Evolutionary conservation across 2,329 filamentous ascomycete species (phyloP).

Genomic region (Pestalotiopsis sp.): DNA sequence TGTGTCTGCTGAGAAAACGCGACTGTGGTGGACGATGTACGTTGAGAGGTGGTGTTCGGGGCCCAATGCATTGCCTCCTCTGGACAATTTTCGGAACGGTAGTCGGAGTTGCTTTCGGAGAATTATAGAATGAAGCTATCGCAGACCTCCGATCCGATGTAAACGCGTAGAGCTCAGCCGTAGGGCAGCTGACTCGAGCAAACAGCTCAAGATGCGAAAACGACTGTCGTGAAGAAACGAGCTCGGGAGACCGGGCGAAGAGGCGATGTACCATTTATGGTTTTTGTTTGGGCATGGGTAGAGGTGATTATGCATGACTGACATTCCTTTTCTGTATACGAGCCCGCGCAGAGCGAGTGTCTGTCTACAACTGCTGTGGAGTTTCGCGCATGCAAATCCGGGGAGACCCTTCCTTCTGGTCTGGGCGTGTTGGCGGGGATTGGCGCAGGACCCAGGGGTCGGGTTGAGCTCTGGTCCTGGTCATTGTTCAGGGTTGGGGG

Average conservation of each 20-base stretch:
- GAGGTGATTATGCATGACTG: neutral
- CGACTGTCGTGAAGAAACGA: neutral
- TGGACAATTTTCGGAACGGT: neutral
- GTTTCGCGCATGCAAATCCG: neutral
- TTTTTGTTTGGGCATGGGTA: neutral
- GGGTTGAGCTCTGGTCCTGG: neutral
- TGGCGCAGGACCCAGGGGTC: neutral
- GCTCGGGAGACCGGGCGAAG: neutral
- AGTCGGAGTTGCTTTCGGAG: neutral
- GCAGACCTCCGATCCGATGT: neutral
- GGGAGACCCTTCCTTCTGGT: neutral
- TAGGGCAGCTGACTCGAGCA: neutral
- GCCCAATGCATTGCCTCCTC: neutral
- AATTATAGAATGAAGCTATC: neutral
- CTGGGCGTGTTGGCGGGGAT: neutral
- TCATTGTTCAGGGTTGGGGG: neutral
- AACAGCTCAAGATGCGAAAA: neutral
- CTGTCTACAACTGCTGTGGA: neutral
- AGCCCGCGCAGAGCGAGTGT: neutral
- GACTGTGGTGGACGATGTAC: neutral
- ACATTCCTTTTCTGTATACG: constrained; percentile 6
- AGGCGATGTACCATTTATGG: neutral
- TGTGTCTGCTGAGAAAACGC: neutral
- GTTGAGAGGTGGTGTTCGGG: neutral
- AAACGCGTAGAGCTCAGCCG: neutral